Percentiles rank a stretch among this genome's conserved stretches.
phyloP scores from a whole-genome alignment of 108 stramenopile genomes.

The Cylindrotheca closterium region DNA sequence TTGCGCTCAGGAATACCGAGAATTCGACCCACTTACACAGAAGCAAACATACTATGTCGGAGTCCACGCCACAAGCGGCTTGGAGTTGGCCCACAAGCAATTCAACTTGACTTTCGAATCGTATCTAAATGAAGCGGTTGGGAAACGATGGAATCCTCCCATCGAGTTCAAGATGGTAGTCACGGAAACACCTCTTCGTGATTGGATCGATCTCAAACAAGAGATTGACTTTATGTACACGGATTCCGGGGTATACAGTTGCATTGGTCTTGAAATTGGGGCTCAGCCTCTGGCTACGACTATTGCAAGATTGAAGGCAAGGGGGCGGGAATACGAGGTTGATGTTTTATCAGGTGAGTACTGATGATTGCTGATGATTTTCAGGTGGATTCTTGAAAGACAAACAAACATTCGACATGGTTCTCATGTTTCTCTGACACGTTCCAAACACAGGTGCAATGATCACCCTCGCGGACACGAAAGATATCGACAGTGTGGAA shows the following conservation, averaged over 20 bases:
- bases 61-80: constrained; percentile 31
- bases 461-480: constrained; percentile 8
- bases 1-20: too few species aligned
- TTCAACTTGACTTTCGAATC: constrained; percentile 21
- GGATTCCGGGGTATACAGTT: constrained; percentile 29
- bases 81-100: constrained; percentile 20
- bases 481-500: constrained; percentile 13
- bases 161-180: too few species aligned
- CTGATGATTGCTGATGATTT: too few species aligned
- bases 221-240: too few species aligned
- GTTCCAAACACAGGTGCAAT: constrained; percentile 13
- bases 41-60: constrained; percentile 24
- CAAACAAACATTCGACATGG: background rate
- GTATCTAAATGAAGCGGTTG: constrained; percentile 33
- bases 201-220: background rate
- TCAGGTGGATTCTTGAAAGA: too few species aligned
- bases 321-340: constrained; percentile 3
- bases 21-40: too few species aligned
- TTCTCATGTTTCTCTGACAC: too few species aligned
- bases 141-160: constrained; percentile 21
- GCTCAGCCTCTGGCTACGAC: too few species aligned
- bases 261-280: constrained; percentile 24
- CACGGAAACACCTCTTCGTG: background rate
- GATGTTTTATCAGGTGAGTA: constrained; percentile 1
- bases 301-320: background rate